Percentiles rank a stretch among this genome's conserved stretches.
phyloP scores from a whole-genome alignment of 2,329 filamentous ascomycete species.

The Lasiodiplodia sp. region DNA sequence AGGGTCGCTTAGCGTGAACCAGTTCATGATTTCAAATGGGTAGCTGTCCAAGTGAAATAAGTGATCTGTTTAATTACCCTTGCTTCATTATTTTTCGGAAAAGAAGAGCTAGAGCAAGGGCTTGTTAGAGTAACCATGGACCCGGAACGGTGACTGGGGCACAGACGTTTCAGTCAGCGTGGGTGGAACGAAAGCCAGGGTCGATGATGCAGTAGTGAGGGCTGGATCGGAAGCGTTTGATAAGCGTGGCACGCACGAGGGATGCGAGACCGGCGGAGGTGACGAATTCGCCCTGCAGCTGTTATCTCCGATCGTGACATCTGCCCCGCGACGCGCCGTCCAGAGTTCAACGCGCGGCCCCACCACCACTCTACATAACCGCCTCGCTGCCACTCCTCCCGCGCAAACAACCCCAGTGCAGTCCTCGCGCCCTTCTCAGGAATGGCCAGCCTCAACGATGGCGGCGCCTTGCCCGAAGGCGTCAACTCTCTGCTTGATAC shows the following conservation, averaged over 20 bases:
- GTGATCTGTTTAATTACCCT: too few relatives aligned
- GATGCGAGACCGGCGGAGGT: not conserved
- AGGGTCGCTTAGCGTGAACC: too few relatives aligned
- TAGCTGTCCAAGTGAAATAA: too few relatives aligned
- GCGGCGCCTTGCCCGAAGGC: slow-evolving; percentile 45
- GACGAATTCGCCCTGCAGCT: slow-evolving; percentile 1
- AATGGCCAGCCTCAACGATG: slow-evolving; percentile 6
- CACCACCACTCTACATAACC: slow-evolving; percentile 15
- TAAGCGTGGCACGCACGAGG: not conserved
- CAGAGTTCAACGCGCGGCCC: not conserved
- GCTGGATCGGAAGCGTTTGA: not conserved
- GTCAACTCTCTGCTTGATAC: slow-evolving; percentile 58
- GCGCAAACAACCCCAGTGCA: not conserved
- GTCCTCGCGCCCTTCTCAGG: not conserved
- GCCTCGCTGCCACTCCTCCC: not conserved
- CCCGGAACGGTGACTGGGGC: not conserved
- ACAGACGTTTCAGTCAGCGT: slow-evolving; percentile 2
- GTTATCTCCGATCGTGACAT: slow-evolving; percentile 22
- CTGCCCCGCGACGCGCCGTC: slow-evolving; percentile 3
- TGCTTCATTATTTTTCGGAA: not conserved
- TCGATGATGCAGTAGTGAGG: not conserved
- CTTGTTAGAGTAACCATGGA: too few relatives aligned
- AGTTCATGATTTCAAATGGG: too few relatives aligned
- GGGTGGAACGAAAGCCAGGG: not conserved
- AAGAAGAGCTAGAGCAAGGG: not conserved